Conservation (phyloP, 2,329 filamentous ascomycete genomes). For the Aspergillus alliaceus region DNA sequence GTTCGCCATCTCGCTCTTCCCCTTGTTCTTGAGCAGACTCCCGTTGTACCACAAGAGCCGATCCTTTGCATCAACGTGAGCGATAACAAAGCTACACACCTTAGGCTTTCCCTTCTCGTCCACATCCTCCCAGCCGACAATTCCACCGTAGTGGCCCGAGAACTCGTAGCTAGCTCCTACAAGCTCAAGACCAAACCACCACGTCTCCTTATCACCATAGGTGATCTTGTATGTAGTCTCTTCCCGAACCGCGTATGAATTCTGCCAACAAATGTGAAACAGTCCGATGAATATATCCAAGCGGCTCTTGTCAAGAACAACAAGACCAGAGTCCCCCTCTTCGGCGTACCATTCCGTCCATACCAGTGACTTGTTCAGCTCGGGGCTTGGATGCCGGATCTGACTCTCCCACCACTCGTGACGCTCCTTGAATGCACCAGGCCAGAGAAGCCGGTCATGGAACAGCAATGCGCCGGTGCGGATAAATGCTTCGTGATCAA, state of each 20-base stretch:
- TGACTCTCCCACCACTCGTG: conserved; percentile 2
- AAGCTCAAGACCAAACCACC: conserved; percentile 12
- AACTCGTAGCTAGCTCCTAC: conserved; percentile 7
- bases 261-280: conserved; percentile 12
- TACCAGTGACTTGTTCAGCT: not conserved
- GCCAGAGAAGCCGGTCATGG: conserved; percentile 7
- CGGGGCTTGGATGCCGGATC: conserved; percentile 2
- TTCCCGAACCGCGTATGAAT: conserved; percentile 6
- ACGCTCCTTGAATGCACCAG: not conserved
- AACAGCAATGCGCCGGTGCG: conserved; percentile 2
- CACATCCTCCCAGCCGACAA: conserved; percentile 7
- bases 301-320: conserved; percentile 4
- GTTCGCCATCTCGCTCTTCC: not conserved
- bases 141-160: conserved; percentile 5
- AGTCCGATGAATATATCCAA: not conserved
- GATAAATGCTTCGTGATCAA: conserved; percentile 1
- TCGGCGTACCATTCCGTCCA: conserved; percentile 11
- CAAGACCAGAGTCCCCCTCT: conserved; percentile 9
- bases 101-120: not conserved
- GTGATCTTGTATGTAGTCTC: conserved; percentile 6
- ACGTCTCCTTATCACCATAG: conserved; percentile 9
- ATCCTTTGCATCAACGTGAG: conserved; percentile 7
- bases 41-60: conserved; percentile 12
- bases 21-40: conserved; percentile 11
- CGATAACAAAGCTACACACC: conserved; percentile 12